Conservation (phyloP, 2,329 filamentous ascomycete genomes). For the Colletotrichum scovillei region DNA sequence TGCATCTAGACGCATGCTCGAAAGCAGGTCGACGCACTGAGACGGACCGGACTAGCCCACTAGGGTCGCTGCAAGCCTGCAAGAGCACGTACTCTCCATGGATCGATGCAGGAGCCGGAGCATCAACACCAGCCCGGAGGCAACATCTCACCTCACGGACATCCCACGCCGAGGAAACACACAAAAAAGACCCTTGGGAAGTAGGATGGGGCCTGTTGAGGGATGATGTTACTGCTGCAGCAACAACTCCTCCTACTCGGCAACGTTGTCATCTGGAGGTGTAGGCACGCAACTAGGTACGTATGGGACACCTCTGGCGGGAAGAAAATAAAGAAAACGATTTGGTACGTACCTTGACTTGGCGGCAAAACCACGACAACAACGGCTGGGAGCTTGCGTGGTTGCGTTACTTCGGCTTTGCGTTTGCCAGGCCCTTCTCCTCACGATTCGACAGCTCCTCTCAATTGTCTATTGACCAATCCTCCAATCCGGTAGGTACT, state of each 20-base stretch:
- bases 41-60: constrained; percentile 28
- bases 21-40: constrained; percentile 13
- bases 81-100: constrained; percentile 29
- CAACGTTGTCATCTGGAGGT: constrained; percentile 4
- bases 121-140: constrained; percentile 3
- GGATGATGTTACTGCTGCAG: neutral
- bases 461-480: constrained; percentile 12
- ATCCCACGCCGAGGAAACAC: neutral
- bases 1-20: constrained; percentile 1
- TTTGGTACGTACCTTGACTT: constrained; percentile 31
- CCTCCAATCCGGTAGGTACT: constrained; percentile 12
- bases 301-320: neutral
- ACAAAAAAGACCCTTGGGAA: neutral
- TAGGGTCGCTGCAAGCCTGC: constrained; percentile 33
- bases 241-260: constrained; percentile 13
- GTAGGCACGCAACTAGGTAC: neutral
- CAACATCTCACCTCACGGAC: neutral
- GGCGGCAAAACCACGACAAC: constrained; percentile 19
- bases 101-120: constrained; percentile 26
- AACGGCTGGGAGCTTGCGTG: constrained; percentile 19
- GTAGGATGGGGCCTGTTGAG: neutral
- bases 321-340: neutral
- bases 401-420: constrained; percentile 21
- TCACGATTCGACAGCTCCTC: constrained; percentile 13
- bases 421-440: constrained; percentile 22